Conservation (phyloP, 768 basidiomycete genomes). For the Sporobolomyces roseus region DNA sequence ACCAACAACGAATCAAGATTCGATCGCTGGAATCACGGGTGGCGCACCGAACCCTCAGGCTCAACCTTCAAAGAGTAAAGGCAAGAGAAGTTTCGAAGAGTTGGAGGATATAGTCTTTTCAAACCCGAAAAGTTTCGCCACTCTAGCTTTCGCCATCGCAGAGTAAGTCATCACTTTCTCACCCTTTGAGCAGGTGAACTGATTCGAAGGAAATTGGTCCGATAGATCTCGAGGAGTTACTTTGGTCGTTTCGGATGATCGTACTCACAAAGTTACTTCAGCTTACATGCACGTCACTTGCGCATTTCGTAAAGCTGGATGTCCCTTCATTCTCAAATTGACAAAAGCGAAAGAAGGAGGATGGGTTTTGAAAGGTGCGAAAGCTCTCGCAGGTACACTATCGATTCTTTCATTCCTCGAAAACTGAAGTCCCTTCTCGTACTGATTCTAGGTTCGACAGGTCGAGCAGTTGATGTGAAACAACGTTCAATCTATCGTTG, state of each 20-base stretch:
- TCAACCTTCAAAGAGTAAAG: too few species aligned
- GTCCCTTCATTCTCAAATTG: constrained; percentile 36
- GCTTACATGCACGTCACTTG: constrained; percentile 42
- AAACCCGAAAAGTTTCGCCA: constrained; percentile 25
- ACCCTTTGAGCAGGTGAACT: too few species aligned
- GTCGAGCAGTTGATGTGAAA: constrained; percentile 17
- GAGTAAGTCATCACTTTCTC: constrained; percentile 12
- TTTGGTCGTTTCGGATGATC: constrained; percentile 35
- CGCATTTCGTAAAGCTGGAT: constrained; percentile 29
- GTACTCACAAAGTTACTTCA: constrained; percentile 33
- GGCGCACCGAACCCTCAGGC: not conserved
- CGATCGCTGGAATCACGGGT: not conserved
- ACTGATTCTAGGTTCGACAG: too few species aligned
- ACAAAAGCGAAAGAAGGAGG: constrained; percentile 37
- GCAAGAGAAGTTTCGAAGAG: constrained; percentile 30
- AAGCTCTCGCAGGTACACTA: not conserved
- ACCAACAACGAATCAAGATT: not conserved
- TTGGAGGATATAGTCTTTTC: constrained; percentile 39
- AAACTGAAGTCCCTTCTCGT: too few species aligned
- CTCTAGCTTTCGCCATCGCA: constrained; percentile 23
- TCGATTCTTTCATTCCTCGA: not conserved
- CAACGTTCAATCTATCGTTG: constrained; percentile 35
- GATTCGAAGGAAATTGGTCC: not conserved
- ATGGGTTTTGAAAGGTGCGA: constrained; percentile 24
- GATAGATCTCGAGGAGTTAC: constrained; percentile 18